Conservation (phyloP, 257 asterid species). For the Penstemon eatonii region DNA sequence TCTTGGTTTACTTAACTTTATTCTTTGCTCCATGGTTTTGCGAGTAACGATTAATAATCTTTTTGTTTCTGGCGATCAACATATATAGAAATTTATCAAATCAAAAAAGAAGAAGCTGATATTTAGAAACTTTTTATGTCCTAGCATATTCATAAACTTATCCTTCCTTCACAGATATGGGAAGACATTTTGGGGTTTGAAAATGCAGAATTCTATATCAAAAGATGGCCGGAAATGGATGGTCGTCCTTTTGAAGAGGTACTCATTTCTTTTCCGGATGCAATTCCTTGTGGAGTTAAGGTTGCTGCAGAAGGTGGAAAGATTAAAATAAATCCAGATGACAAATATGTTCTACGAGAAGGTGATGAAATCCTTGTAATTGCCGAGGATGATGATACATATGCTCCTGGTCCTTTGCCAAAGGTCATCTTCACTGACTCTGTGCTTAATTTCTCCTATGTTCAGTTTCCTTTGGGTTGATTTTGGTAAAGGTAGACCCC, state of each 20-base stretch:
- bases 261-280: conserved; percentile 81
- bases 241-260: conserved; percentile 75
- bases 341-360: conserved; percentile 71
- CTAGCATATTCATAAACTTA: background rate
- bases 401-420: conserved; percentile 85
- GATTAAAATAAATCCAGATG: conserved; percentile 87
- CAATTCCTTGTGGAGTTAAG: conserved; percentile 95
- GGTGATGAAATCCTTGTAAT: conserved; percentile 96
- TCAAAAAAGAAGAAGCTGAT: background rate
- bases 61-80: conserved; percentile 2
- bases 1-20: background rate
- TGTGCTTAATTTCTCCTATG: background rate
- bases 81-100: background rate
- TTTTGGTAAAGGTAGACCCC: background rate
- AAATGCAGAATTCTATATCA: conserved; percentile 92
- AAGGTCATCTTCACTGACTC: conserved; percentile 52
- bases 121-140: conserved; percentile 7
- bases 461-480: background rate
- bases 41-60: background rate
- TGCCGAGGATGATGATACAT: conserved; percentile 99
- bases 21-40: conserved; percentile 3
- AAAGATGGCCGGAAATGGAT: conserved; percentile 88
- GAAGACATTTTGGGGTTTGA: conserved; percentile 97
- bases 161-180: conserved; percentile 72
- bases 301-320: conserved; percentile 79